These are phyloP conservation scores for Thalassiosira ordinaria DNA, from an alignment of 352 stramenopile genomes.

Conservation along the genomic window DNA sequence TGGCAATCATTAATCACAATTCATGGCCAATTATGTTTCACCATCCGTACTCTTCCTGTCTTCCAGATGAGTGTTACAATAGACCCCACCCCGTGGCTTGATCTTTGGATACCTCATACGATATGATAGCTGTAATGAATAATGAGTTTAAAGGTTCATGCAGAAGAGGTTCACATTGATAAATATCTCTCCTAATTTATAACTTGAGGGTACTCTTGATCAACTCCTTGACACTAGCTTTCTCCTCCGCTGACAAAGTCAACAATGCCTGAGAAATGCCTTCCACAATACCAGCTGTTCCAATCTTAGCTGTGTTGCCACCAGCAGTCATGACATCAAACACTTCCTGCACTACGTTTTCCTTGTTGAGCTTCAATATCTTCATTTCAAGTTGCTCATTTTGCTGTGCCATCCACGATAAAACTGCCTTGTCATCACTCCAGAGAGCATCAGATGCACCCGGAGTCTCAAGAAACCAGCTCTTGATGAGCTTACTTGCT, in stretches of 20 bases:
- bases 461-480: conserved; percentile 80
- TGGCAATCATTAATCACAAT: too few relatives aligned
- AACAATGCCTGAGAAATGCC: conserved; percentile 74
- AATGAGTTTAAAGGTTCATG: too few relatives aligned
- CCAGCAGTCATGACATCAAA: conserved; percentile 82
- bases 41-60: too few relatives aligned
- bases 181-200: too few relatives aligned
- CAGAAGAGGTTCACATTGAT: too few relatives aligned
- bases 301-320: conserved; percentile 79
- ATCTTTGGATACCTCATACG: too few relatives aligned
- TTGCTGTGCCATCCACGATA: conserved; percentile 85
- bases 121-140: too few relatives aligned
- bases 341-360: conserved; percentile 84
- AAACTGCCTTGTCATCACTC: conserved; percentile 81
- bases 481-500: conserved; percentile 80
- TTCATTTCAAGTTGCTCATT: conserved; percentile 79
- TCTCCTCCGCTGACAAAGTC: conserved; percentile 74
- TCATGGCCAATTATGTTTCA: too few relatives aligned
- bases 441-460: conserved; percentile 71
- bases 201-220: conserved; percentile 59
- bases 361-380: conserved; percentile 77
- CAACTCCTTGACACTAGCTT: conserved; percentile 65
- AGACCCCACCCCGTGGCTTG: too few relatives aligned
- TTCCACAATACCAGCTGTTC: conserved; percentile 84
- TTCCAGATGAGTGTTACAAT: too few relatives aligned